These are phyloP conservation scores for Taxawa tesnikishii DNA, from an alignment of 2,329 filamentous ascomycete species.

Conservation along the genomic window DNA sequence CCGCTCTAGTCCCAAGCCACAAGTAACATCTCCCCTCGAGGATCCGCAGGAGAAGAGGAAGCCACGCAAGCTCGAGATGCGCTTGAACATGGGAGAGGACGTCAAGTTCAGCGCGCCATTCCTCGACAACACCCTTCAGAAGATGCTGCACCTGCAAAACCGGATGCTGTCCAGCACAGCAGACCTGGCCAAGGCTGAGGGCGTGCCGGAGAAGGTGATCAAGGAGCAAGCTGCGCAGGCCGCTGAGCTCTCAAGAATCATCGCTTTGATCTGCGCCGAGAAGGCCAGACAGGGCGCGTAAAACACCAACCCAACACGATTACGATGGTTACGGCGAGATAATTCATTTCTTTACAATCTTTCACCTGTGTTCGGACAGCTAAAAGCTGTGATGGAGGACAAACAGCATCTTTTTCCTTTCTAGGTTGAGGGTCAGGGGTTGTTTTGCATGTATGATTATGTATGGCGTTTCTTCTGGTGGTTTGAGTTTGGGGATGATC, in stretches of 20 bases:
- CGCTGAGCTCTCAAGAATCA: constrained; percentile 36
- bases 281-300: constrained; percentile 36
- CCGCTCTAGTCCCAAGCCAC: constrained; percentile 13
- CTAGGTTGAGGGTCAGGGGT: too few relatives aligned
- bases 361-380: too few relatives aligned
- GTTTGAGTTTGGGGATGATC: too few relatives aligned
- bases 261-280: constrained; percentile 39
- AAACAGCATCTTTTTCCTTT: too few relatives aligned
- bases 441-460: too few relatives aligned
- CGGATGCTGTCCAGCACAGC: constrained; percentile 36
- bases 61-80: constrained; percentile 38
- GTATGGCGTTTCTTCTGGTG: too few relatives aligned
- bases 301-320: too few relatives aligned
- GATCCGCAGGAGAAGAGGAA: constrained; percentile 24
- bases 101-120: constrained; percentile 40
- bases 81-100: constrained; percentile 24
- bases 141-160: constrained; percentile 37
- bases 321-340: too few relatives aligned
- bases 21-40: constrained; percentile 11
- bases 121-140: constrained; percentile 39
- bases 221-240: constrained; percentile 38
- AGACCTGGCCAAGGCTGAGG: constrained; percentile 31
- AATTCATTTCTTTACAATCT: too few relatives aligned
- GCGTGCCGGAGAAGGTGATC: constrained; percentile 33
- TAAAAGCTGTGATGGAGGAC: too few relatives aligned